Evolutionary conservation across 108 stramenopile genomes (phyloP), one percentile per base, ranked within the genome.

Genomic region (Cyclotella sp.): DNA sequence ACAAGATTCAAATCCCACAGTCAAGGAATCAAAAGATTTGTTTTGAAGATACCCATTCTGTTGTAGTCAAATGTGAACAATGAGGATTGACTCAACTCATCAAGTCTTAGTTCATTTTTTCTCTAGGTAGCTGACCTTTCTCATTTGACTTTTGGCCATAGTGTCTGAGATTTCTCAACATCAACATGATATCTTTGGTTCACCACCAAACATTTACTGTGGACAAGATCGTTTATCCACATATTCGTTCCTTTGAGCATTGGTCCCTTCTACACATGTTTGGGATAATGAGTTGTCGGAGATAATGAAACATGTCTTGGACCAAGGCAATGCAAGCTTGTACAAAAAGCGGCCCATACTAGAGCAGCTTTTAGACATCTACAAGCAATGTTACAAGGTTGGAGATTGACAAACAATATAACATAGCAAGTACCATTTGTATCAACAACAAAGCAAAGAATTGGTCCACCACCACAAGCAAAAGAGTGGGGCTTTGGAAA

Each of bases 321-420:
- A 19, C 12, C 55, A 27, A 45, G 73, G 65, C 12, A 73, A 79
- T 60, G 64, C 18, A 15, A 44, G 42, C 16, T 49, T 74, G 54
- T 74, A 79, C 53, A 74, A 67, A 42, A 57, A 40, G 78, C 64
- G 13, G 78, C 74, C 30, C 42, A 44, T 19, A 79, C 78, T 29
- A 66, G 78, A 30, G 63, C 42, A 11, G 53, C 52, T 47, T 41
- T 74, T 1, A 41, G 22, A 27, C n/a, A 13, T 1, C 18, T 74
- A 11, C 78, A 79, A 57, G 72, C 73, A 30, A n/a, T 45, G 5
- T 72, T 30, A 27, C 21, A 73, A 49, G 78, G 78, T 4, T 62
- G 73, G 65, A 19, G 43, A 44, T 63, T 67, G 7, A 45, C 73
- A 74, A 29, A 53, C 30, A 73, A 8, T 26, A 55, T 22, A 34